These are phyloP conservation scores for Tulasnella sp. DNA, from an alignment of 768 basidiomycete genomes.

Conservation along the genomic window DNA sequence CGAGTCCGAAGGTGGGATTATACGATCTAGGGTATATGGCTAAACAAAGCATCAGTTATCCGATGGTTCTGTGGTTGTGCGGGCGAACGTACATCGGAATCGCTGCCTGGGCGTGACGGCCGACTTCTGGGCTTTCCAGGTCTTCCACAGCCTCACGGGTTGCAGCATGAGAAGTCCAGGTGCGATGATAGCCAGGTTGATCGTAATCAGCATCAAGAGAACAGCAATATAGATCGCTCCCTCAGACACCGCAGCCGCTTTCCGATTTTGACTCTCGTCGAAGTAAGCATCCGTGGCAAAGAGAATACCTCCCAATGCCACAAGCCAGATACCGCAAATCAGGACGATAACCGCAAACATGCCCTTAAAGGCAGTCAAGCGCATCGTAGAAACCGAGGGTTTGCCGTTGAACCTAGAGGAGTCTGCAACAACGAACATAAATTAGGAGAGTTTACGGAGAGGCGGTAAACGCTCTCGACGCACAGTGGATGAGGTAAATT, in stretches of 20 bases:
- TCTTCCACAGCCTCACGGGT: slow-evolving; percentile 57
- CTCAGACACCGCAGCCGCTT: slow-evolving; percentile 50
- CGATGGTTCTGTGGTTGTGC: not conserved
- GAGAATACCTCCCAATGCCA: slow-evolving; percentile 64
- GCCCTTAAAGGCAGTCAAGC: slow-evolving; percentile 59
- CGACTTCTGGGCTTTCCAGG: slow-evolving; percentile 52
- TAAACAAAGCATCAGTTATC: slow-evolving; percentile 34
- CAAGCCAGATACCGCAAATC: slow-evolving; percentile 58
- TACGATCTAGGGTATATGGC: slow-evolving; percentile 71
- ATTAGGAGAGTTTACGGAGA: slow-evolving; percentile 27
- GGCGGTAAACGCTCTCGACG: slow-evolving; percentile 35
- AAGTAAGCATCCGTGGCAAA: slow-evolving; percentile 60
- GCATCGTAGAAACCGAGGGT: slow-evolving; percentile 60
- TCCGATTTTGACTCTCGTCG: slow-evolving; percentile 39
- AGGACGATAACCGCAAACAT: slow-evolving; percentile 57
- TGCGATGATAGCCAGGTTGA: slow-evolving; percentile 63
- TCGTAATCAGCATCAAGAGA: slow-evolving; percentile 54
- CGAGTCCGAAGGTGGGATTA: slow-evolving; percentile 63
- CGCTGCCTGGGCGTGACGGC: slow-evolving; percentile 73
- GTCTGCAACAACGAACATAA: slow-evolving; percentile 41
- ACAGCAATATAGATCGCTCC: slow-evolving; percentile 70
- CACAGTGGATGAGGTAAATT: slow-evolving; percentile 54
- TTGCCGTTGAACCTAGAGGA: slow-evolving; percentile 53
- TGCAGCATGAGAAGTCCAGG: slow-evolving; percentile 74
- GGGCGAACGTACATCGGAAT: slow-evolving; percentile 60